phyloP scores from a whole-genome alignment of 1,284 basidiomycete genomes.

The Cutaneotrichosporon cutaneum region DNA sequence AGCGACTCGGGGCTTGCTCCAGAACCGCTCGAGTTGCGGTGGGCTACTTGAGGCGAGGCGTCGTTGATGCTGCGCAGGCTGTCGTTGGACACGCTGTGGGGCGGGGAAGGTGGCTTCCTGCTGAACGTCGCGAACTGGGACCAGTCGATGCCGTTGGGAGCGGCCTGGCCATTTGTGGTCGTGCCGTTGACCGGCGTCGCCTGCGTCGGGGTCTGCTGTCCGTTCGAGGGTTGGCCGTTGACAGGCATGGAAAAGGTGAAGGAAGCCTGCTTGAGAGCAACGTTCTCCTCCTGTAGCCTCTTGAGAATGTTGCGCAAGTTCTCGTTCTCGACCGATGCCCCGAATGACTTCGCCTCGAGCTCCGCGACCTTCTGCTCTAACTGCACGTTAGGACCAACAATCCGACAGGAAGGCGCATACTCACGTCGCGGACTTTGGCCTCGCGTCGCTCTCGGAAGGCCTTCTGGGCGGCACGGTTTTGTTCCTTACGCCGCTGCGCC shows the following conservation, averaged over 20 bases:
- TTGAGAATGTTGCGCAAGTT: constrained; percentile 51
- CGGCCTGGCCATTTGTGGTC: constrained; percentile 6
- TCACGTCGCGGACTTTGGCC: constrained; percentile 51
- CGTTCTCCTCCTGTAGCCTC: constrained; percentile 53
- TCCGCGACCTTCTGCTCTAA: constrained; percentile 52
- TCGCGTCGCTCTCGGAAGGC: constrained; percentile 54
- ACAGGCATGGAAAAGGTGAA: constrained; percentile 53
- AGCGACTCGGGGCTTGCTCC: constrained; percentile 37
- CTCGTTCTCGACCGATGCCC: constrained; percentile 51
- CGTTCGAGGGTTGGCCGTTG: constrained; percentile 18
- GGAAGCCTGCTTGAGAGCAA: constrained; percentile 49
- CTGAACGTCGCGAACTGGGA: constrained; percentile 21
- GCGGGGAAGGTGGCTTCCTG: constrained; percentile 45
- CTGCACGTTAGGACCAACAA: constrained; percentile 22
- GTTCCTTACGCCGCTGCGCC: constrained; percentile 52
- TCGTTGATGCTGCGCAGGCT: constrained; percentile 39
- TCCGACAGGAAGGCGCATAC: constrained; percentile 17
- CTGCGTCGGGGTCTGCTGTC: constrained; percentile 15
- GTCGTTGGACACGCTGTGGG: constrained; percentile 37
- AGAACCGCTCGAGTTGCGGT: constrained; percentile 27
- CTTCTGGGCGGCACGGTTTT: constrained; percentile 54
- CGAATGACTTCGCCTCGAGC: constrained; percentile 49
- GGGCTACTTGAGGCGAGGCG: constrained; percentile 16
- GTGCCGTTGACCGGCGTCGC: background rate
- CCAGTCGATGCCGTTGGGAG: constrained; percentile 22